phyloP scores from a whole-genome alignment of 228 moss, liverwort and hornwort genomes.

The Sphagnum fallax region DNA sequence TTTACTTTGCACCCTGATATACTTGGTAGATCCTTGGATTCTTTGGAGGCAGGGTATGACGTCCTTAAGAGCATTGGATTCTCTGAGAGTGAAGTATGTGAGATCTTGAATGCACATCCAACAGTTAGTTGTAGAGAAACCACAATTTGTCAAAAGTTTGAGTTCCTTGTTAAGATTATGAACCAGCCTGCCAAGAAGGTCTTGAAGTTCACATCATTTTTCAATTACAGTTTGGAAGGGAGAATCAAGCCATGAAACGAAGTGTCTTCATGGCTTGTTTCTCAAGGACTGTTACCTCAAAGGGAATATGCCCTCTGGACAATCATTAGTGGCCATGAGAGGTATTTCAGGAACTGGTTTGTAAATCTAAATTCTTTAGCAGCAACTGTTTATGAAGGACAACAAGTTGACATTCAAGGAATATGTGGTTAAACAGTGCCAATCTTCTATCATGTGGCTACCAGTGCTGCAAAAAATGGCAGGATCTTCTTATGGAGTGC shows the following conservation, averaged over 20 bases:
- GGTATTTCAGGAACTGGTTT: conserved; percentile 39
- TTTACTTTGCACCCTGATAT: conserved; percentile 65
- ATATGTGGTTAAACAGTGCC: no score
- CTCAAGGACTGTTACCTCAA: conserved; percentile 40
- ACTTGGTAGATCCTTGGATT: conserved; percentile 35
- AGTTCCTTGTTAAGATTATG: conserved; percentile 52
- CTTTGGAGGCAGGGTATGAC: conserved; percentile 47
- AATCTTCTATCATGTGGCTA: no score
- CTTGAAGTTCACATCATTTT: conserved; percentile 50
- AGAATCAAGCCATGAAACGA: conserved; percentile 65
- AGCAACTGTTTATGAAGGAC: conserved; percentile 34
- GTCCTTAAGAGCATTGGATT: conserved; percentile 55
- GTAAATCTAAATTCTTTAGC: conserved; percentile 41
- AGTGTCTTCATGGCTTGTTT: conserved; percentile 41
- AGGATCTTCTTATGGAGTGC: no score
- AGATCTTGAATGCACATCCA: conserved; percentile 60
- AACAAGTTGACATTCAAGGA: no score
- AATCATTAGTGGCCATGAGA: conserved; percentile 50
- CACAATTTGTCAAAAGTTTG: conserved; percentile 46
- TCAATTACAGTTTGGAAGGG: conserved; percentile 65
- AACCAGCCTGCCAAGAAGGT: conserved; percentile 49
- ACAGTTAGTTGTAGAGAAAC: conserved; percentile 53
- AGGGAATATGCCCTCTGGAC: conserved; percentile 65
- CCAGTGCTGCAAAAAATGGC: no score
- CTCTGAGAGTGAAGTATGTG: conserved; percentile 37